Conservation (phyloP, 2,329 filamentous ascomycete species). For the Teratosphaeria destructans region DNA sequence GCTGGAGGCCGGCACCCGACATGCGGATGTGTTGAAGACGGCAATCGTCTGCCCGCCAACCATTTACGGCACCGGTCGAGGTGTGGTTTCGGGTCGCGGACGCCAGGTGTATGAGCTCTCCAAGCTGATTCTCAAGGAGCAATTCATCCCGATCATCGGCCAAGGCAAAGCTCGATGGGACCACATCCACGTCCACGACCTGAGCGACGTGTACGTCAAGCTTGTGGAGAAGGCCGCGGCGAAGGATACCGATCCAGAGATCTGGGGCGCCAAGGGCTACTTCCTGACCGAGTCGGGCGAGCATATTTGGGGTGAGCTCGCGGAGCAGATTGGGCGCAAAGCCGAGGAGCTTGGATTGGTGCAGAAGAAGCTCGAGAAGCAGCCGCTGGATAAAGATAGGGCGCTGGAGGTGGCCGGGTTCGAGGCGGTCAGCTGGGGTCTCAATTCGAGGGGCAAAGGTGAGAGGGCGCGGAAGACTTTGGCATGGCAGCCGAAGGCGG, state of each 20-base stretch:
- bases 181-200: slow-evolving; percentile 52
- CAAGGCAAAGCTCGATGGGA: slow-evolving; percentile 45
- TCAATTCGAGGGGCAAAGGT: slow-evolving; percentile 49
- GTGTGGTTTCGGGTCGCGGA: slow-evolving; percentile 44
- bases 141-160: slow-evolving; percentile 47
- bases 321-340: slow-evolving; percentile 8
- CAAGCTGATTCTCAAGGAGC: slow-evolving; percentile 40
- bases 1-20: slow-evolving; percentile 36
- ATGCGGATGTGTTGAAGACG: slow-evolving; percentile 44
- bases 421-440: slow-evolving; percentile 47
- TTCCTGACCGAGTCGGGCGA: slow-evolving; percentile 56
- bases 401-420: slow-evolving; percentile 38
- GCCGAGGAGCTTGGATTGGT: slow-evolving; percentile 38
- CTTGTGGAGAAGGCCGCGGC: slow-evolving; percentile 45
- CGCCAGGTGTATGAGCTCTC: slow-evolving; percentile 50
- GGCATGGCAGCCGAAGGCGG: slow-evolving; percentile 46
- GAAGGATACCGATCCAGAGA: slow-evolving; percentile 26
- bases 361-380: slow-evolving; percentile 42
- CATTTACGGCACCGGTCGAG: slow-evolving; percentile 48
- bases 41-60: slow-evolving; percentile 58
- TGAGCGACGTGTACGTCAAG: slow-evolving; percentile 44
- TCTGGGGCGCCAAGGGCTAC: slow-evolving; percentile 55
- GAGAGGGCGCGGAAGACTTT: slow-evolving; percentile 48
- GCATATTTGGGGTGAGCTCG: slow-evolving; percentile 45
- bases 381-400: slow-evolving; percentile 41